These are phyloP conservation scores for Aspergillus sp. DNA, from an alignment of 2,329 filamentous ascomycete genomes.

Conservation along the genomic window DNA sequence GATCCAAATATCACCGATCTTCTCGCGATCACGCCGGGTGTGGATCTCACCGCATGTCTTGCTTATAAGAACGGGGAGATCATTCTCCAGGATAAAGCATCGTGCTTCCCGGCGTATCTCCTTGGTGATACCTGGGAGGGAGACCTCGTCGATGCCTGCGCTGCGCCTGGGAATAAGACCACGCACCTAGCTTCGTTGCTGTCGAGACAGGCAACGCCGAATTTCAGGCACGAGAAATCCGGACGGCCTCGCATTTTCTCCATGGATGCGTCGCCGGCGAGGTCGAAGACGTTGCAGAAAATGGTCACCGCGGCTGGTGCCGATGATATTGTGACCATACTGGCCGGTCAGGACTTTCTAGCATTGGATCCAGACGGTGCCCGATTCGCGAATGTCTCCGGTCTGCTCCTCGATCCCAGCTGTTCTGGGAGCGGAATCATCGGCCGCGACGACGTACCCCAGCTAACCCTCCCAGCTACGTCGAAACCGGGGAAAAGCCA, in stretches of 20 bases:
- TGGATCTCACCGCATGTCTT: constrained; percentile 61
- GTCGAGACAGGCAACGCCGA: constrained; percentile 16
- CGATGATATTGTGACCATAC: constrained; percentile 55
- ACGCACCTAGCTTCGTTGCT: constrained; percentile 80
- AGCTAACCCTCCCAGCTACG: constrained; percentile 50
- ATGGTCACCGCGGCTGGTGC: constrained; percentile 77
- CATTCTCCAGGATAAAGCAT: constrained; percentile 93
- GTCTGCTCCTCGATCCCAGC: constrained; percentile 80
- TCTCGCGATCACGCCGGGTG: constrained; percentile 62
- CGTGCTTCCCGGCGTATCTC: constrained; percentile 89
- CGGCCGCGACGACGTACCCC: constrained; percentile 69
- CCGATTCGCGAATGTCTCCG: constrained; percentile 61
- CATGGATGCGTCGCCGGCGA: constrained; percentile 33
- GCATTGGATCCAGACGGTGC: constrained; percentile 56
- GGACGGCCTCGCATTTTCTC: constrained; percentile 43
- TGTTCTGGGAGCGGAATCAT: constrained; percentile 95
- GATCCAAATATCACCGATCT: constrained; percentile 77
- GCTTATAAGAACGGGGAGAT: constrained; percentile 70
- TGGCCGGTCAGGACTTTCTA: constrained; percentile 71
- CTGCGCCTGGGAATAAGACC: constrained; percentile 94
- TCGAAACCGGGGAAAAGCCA: constrained; percentile 7
- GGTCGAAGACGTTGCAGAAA: constrained; percentile 67
- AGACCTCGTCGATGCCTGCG: constrained; percentile 82
- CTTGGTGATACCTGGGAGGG: constrained; percentile 50
- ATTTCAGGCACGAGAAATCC: no score